Base-by-base conservation (phyloP, 2,329 filamentous ascomycete species). In the Ascosphaera aggregata region DNA sequence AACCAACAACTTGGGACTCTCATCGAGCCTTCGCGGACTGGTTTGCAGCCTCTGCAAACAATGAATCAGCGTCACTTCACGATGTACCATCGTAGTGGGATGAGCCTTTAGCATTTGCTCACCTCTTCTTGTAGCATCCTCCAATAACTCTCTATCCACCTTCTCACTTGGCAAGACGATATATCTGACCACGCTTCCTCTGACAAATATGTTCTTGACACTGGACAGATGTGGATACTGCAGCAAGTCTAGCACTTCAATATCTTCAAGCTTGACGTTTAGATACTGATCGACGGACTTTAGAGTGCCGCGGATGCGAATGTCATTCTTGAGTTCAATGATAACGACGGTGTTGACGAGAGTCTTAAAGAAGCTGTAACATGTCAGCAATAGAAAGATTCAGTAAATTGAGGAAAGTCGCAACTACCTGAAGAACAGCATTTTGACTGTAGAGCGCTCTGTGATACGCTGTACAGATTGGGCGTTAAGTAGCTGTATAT, bases 281-380 rank as follows among this genome's bases (percentile, higher is more conserved):
- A 98, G 73, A 62, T 92, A 98, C 64, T 95, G 89, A 57, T 98
- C 89, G 48, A 98, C 86, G 54, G 80, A 91, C 67, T 95, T 98
- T 48, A 98, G 69, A 27, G 77, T 91, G 47, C 89, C 89, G 51
- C 81, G 80, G 57, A 98, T 91, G 55, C 85, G 84, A 50, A 98
- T 92, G 62, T 98, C 89, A 59, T 98, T 98, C 64, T 98, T 98
- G 58, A 98, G 80, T 66, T 98, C 89, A 55, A 98, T 84, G 36
- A 85, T 95, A 53, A 98, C 85, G 65, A 91, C 76, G 49, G 89
- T 79, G 65, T 94, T 89, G 57, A 94, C 91, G 52, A 95, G 79
- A 40, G 86, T 95, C 61, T 95, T 95, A 74, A 95, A 95, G 66
- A 94, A 95, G 64, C 80, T 89, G 54, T 18, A 15, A 36, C 38